These are phyloP conservation scores for Rhizomucor pusillus DNA, from an alignment of 371 early-diverging fungal species.

Conservation along the genomic window DNA sequence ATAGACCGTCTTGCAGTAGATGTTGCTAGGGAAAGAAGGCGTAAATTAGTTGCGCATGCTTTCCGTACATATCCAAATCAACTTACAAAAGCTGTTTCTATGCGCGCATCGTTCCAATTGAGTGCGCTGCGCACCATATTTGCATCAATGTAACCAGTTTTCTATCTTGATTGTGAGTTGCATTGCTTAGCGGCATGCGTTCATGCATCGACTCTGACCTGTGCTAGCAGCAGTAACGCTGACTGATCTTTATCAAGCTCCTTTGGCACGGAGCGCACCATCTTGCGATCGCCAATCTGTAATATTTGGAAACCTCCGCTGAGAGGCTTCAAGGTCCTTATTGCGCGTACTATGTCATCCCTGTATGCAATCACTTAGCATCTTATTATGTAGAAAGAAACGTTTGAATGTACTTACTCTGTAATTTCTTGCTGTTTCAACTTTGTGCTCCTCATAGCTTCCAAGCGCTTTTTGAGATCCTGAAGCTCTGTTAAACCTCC, in stretches of 20 bases:
- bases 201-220: conserved; percentile 32
- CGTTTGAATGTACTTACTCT: conserved; percentile 21
- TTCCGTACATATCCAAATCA: conserved; percentile 1
- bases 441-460: conserved; percentile 53
- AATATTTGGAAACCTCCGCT: conserved; percentile 86
- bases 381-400: background rate
- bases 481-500: conserved; percentile 89
- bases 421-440: conserved; percentile 35
- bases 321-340: conserved; percentile 80
- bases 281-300: conserved; percentile 68
- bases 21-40: conserved; percentile 48
- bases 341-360: conserved; percentile 85
- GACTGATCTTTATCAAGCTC: conserved; percentile 86
- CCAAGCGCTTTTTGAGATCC: conserved; percentile 71
- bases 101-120: conserved; percentile 65
- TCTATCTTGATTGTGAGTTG: conserved; percentile 19
- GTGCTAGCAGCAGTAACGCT: conserved; percentile 66
- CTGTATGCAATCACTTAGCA: conserved; percentile 15
- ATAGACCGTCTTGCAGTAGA: conserved; percentile 75
- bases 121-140: conserved; percentile 46
- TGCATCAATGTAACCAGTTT: conserved; percentile 63
- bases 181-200: background rate
- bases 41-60: conserved; percentile 4
- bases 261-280: conserved; percentile 88
- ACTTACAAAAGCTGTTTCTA: conserved; percentile 43